Percentiles rank a stretch among this genome's conserved stretches.
Conservation (phyloP, 371 early-diverging fungal species). For the Apophysomyces variabilis region DNA sequence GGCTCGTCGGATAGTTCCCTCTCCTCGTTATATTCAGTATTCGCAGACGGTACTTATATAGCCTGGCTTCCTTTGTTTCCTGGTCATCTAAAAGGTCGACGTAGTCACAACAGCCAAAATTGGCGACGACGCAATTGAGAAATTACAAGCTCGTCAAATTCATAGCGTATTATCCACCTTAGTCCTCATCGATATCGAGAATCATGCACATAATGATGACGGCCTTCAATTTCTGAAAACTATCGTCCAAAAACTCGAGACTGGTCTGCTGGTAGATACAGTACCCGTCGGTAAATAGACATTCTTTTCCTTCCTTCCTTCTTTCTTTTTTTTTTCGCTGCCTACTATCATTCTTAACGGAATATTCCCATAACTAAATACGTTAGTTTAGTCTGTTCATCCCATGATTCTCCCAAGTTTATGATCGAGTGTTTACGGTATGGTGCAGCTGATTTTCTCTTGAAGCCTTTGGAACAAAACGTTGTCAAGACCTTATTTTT, state of each 20-base stretch:
- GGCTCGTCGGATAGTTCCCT: neutral
- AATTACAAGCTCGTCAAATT: slow-evolving; percentile 15
- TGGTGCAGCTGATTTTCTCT: slow-evolving; percentile 51
- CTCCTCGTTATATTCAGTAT: slow-evolving; percentile 3
- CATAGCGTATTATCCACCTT: slow-evolving; percentile 10
- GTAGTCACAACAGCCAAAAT: slow-evolving; percentile 17
- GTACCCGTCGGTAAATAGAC: slow-evolving; percentile 17
- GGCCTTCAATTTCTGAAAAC: neutral
- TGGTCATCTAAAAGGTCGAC: slow-evolving; percentile 1
- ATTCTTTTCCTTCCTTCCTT: too few relatives aligned
- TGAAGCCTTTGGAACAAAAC: slow-evolving; percentile 49
- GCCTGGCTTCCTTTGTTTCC: neutral
- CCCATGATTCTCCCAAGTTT: slow-evolving; percentile 30
- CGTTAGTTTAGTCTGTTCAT: slow-evolving; percentile 26
- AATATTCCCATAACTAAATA: neutral
- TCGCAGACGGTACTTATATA: neutral
- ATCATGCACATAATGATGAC: neutral
- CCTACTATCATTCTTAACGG: neutral
- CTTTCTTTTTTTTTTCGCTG: neutral
- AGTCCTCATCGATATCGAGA: slow-evolving; percentile 18
- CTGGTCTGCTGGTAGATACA: slow-evolving; percentile 8
- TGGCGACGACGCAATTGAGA: slow-evolving; percentile 16
- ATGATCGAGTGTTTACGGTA: slow-evolving; percentile 45
- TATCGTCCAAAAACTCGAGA: slow-evolving; percentile 5
- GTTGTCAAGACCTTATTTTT: slow-evolving; percentile 54